Percentiles rank a stretch among this genome's conserved stretches.
These are phyloP conservation scores for Ophiostoma sp. DNA, from an alignment of 2,329 filamentous ascomycete genomes.

Conservation along the genomic window DNA sequence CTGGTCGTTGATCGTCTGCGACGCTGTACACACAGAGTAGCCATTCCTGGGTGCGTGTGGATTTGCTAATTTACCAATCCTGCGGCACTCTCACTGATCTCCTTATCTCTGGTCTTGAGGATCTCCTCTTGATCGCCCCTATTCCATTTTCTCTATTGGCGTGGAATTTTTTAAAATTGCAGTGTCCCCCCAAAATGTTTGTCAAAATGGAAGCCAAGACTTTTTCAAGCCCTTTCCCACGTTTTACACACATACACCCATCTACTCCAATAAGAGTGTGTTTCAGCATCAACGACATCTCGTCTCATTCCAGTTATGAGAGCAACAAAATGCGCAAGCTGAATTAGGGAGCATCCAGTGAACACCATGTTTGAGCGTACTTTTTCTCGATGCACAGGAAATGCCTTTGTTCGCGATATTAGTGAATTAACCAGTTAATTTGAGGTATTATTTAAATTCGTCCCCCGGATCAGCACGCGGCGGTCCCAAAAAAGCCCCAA, in stretches of 20 bases:
- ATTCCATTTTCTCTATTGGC: background rate
- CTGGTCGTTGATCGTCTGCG: background rate
- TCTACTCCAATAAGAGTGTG: too few relatives aligned
- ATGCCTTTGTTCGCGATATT: background rate
- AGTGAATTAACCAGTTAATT: background rate
- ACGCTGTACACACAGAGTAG: background rate
- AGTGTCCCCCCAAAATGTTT: background rate
- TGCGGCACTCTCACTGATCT: background rate
- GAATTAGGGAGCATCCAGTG: too few relatives aligned
- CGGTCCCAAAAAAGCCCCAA: too few relatives aligned
- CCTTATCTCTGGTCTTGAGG: too few relatives aligned
- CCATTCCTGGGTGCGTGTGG: background rate
- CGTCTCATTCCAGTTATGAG: too few relatives aligned
- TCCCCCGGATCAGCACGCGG: too few relatives aligned
- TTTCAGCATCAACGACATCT: too few relatives aligned
- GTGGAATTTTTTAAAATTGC: background rate
- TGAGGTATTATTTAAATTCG: background rate
- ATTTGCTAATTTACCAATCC: background rate
- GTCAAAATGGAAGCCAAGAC: background rate
- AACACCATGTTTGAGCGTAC: too few relatives aligned
- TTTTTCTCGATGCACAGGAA: too few relatives aligned
- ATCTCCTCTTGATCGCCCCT: background rate
- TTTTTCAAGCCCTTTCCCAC: background rate
- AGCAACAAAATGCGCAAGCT: too few relatives aligned
- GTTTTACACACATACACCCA: too few relatives aligned